Evolutionary conservation across 345 rosid species (phyloP).

Genomic region (Bruguiera gymnorhiza): DNA sequence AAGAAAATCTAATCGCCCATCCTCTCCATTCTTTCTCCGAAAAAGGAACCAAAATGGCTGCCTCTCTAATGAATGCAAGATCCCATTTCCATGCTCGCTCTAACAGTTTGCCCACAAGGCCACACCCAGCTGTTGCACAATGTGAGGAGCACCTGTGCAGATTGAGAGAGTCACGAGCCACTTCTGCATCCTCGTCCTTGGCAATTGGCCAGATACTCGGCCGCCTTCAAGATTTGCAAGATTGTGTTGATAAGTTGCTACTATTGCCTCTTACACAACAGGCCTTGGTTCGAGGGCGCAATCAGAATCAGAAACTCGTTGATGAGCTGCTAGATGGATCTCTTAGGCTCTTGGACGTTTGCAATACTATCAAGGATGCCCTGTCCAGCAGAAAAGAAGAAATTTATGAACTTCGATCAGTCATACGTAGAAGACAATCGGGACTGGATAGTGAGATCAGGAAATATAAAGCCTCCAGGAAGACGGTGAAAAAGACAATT

Average conservation of each 20-base stretch:
- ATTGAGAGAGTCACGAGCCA: slow-evolving; percentile 27
- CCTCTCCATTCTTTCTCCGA: too few species aligned
- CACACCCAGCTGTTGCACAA: slow-evolving; percentile 38
- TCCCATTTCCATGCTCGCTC: slow-evolving; percentile 41
- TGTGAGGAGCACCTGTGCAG: slow-evolving; percentile 31
- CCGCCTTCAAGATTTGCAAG: slow-evolving; percentile 17
- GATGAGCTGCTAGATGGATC: slow-evolving; percentile 16
- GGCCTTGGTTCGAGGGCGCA: not conserved
- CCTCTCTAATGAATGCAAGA: not conserved
- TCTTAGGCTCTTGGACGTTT: slow-evolving; percentile 13
- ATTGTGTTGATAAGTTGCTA: slow-evolving; percentile 9
- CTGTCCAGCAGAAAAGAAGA: slow-evolving; percentile 9
- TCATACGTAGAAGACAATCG: slow-evolving; percentile 16
- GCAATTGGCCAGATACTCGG: slow-evolving; percentile 3
- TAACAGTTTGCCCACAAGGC: slow-evolving; percentile 38
- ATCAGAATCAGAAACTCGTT: not conserved
- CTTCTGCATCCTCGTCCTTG: slow-evolving; percentile 27
- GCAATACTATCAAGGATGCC: slow-evolving; percentile 12
- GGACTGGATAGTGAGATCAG: not conserved
- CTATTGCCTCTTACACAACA: slow-evolving; percentile 12
- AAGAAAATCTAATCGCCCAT: not conserved
- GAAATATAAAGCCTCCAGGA: slow-evolving; percentile 17
- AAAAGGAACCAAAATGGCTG: not conserved
- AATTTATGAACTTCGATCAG: slow-evolving; percentile 1
- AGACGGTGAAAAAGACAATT: slow-evolving; percentile 19